phyloP scores from a whole-genome alignment of 2,329 filamentous ascomycete species.

The Lachnellula subtilissima region DNA sequence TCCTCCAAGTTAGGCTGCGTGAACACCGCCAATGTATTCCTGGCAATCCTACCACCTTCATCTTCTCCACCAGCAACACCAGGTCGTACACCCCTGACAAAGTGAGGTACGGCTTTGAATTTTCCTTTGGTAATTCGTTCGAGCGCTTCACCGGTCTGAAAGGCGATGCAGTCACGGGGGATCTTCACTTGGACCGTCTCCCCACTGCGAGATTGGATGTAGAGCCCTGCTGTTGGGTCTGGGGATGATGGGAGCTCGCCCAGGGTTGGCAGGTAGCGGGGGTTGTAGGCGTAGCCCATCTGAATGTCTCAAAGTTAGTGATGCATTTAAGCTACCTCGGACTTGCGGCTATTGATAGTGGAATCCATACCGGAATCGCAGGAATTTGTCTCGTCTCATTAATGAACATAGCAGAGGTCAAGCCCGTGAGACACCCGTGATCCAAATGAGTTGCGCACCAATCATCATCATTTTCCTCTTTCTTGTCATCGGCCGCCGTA shows the following conservation, averaged over 20 bases:
- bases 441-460: conserved; percentile 93
- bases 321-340: neutral
- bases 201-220: conserved; percentile 82
- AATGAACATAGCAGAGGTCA: conserved; percentile 95
- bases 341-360: neutral
- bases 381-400: conserved; percentile 58
- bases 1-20: conserved; percentile 92
- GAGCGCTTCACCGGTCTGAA: conserved; percentile 91
- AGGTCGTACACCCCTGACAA: conserved; percentile 71
- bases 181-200: conserved; percentile 87
- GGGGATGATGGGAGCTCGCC: conserved; percentile 71
- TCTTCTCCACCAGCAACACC: conserved; percentile 36
- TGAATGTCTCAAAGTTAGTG: neutral
- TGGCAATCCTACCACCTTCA: conserved; percentile 52
- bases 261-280: conserved; percentile 44
- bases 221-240: conserved; percentile 82
- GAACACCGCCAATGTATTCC: conserved; percentile 92
- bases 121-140: conserved; percentile 86
- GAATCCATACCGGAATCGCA: conserved; percentile 22
- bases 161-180: conserved; percentile 84
- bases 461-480: conserved; percentile 62
- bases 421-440: conserved; percentile 87
- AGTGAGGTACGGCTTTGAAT: conserved; percentile 94
- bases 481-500: conserved; percentile 33
- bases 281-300: conserved; percentile 27